Evolutionary conservation across 257 asterid genomes (phyloP).

Genomic region (Solanum tarapatanum): DNA sequence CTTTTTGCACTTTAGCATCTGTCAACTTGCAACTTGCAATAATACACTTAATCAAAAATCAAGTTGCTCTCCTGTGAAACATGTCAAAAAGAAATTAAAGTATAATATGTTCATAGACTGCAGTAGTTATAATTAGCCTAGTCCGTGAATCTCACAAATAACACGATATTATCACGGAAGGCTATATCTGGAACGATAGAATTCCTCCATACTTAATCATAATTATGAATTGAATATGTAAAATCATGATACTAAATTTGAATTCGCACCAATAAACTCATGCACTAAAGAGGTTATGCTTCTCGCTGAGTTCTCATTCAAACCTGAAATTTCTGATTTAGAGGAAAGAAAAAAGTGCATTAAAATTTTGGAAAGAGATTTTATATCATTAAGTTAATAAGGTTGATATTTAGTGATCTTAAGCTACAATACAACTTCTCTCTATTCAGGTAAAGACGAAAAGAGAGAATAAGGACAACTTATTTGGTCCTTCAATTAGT

Average conservation of each 20-base stretch:
- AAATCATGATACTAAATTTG: background rate
- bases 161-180: too few species aligned
- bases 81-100: background rate
- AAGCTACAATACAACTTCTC: background rate
- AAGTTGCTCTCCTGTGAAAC: background rate
- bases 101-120: background rate
- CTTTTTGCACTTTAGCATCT: background rate
- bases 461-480: background rate
- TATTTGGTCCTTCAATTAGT: background rate
- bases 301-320: background rate
- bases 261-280: too few species aligned
- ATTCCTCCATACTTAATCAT: too few species aligned
- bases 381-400: too few species aligned
- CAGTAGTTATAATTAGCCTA: background rate
- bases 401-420: background rate
- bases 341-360: background rate
- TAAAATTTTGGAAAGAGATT: too few species aligned
- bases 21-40: background rate
- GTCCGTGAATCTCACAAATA: too few species aligned
- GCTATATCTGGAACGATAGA: too few species aligned
- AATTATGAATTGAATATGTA: background rate
- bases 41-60: background rate
- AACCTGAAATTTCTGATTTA: background rate
- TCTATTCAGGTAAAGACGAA: background rate
- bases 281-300: background rate